These are phyloP conservation scores for Suhomyces terraborum DNA, from an alignment of 1,139 yeast genomes.

Conservation along the genomic window DNA sequence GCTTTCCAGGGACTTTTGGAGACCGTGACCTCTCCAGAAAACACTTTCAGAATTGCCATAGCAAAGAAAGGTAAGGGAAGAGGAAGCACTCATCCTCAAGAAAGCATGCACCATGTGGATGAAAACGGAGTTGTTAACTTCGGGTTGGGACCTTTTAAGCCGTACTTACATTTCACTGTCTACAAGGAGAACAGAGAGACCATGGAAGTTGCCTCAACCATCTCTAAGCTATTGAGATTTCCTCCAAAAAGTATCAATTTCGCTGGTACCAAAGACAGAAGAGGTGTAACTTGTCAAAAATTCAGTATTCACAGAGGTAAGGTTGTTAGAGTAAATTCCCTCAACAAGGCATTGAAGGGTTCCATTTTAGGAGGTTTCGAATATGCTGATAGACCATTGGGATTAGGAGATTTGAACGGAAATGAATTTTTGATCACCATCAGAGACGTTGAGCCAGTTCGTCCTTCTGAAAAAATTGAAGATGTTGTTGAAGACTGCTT, in stretches of 20 bases:
- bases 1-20: slow-evolving; percentile 78
- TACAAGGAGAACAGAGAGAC: slow-evolving; percentile 97
- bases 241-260: slow-evolving; percentile 71
- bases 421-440: slow-evolving; percentile 85
- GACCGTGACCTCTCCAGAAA: slow-evolving; percentile 70
- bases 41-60: slow-evolving; percentile 62
- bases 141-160: slow-evolving; percentile 68
- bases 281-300: slow-evolving; percentile 92
- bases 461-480: slow-evolving; percentile 36
- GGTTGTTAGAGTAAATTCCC: slow-evolving; percentile 74
- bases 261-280: slow-evolving; percentile 96
- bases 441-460: slow-evolving; percentile 57
- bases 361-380: slow-evolving; percentile 75
- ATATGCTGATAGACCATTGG: slow-evolving; percentile 63
- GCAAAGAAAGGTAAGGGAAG: slow-evolving; percentile 35
- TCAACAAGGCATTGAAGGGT: slow-evolving; percentile 75
- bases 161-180: slow-evolving; percentile 73
- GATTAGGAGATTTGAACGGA: slow-evolving; percentile 82
- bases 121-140: slow-evolving; percentile 51
- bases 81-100: slow-evolving; percentile 30
- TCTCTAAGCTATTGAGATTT: slow-evolving; percentile 71
- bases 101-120: slow-evolving; percentile 53
- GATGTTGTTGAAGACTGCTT: slow-evolving; percentile 54
- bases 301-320: slow-evolving; percentile 70
- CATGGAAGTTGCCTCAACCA: slow-evolving; percentile 84